Evolutionary conservation across 768 basidiomycete species (phyloP).

Genomic region (Dacryopinax spathularia): DNA sequence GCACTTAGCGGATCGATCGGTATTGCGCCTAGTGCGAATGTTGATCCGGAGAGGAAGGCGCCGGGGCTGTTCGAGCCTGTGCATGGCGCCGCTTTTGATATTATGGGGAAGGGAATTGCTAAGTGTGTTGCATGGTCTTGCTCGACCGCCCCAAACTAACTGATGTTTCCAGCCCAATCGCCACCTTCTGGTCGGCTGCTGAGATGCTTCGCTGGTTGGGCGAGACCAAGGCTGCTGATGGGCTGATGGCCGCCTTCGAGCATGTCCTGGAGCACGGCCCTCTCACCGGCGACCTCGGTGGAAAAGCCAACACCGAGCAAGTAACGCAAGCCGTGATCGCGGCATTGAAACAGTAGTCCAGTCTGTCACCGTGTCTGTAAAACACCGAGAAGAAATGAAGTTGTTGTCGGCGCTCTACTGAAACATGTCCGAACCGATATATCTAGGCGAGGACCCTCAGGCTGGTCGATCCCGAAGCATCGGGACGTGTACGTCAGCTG

Average conservation of each 20-base stretch:
- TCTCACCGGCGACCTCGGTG: not conserved
- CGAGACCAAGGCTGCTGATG: constrained; percentile 30
- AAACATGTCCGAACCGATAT: not conserved
- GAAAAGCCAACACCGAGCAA: not conserved
- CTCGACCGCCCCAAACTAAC: too few species aligned
- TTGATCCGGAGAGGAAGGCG: constrained; percentile 31
- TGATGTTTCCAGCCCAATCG: constrained; percentile 26
- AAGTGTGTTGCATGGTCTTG: constrained; percentile 19
- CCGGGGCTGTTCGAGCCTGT: constrained; percentile 43
- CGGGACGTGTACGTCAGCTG: too few species aligned
- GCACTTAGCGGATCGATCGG: constrained; percentile 43
- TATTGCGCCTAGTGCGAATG: constrained; percentile 40
- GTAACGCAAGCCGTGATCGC: not conserved
- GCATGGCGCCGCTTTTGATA: constrained; percentile 45
- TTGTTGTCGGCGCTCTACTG: not conserved
- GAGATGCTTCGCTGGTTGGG: constrained; percentile 38
- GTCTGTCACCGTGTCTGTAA: not conserved
- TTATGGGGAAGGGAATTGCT: constrained; percentile 39
- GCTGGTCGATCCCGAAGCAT: too few species aligned
- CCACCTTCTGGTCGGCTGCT: constrained; percentile 40
- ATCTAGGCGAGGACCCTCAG: constrained; percentile 1
- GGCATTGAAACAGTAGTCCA: not conserved
- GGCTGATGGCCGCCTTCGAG: not conserved
- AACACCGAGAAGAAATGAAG: not conserved
- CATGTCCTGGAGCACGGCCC: not conserved